These are phyloP conservation scores for Solanum sitiens DNA, from an alignment of 257 asterid species.

Conservation along the genomic window DNA sequence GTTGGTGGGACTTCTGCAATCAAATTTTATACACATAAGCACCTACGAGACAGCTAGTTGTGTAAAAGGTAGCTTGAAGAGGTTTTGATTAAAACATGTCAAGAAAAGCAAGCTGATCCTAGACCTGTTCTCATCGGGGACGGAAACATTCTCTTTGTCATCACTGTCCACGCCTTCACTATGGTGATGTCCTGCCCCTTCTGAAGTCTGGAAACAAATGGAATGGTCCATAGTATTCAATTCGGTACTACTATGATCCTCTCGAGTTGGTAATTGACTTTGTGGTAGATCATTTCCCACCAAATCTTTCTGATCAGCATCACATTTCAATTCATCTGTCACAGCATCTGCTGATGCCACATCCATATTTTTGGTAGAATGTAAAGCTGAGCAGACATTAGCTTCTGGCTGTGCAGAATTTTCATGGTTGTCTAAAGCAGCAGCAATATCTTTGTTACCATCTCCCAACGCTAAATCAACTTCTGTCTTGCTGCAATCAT, in stretches of 20 bases:
- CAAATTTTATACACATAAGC: background rate
- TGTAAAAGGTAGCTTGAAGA: background rate
- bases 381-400: background rate
- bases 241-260: conserved; percentile 10
- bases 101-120: background rate
- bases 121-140: conserved; percentile 64
- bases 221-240: background rate
- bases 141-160: conserved; percentile 70
- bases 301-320: background rate
- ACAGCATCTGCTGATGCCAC: conserved; percentile 7
- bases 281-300: conserved; percentile 14
- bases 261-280: conserved; percentile 4
- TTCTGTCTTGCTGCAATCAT: background rate
- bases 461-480: background rate
- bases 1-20: conserved; percentile 35
- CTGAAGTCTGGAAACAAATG: conserved; percentile 5
- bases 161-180: conserved; percentile 27
- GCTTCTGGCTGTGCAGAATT: conserved; percentile 13
- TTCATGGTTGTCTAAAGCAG: background rate
- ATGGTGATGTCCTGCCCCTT: conserved; percentile 8
- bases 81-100: background rate
- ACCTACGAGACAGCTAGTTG: background rate
- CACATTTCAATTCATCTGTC: background rate
- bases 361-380: background rate
- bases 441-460: background rate